Evolutionary conservation across 148 eudicot species (phyloP), one percentile per base, ranked within the genome.

Genomic region (Salicornia ramosissima): DNA sequence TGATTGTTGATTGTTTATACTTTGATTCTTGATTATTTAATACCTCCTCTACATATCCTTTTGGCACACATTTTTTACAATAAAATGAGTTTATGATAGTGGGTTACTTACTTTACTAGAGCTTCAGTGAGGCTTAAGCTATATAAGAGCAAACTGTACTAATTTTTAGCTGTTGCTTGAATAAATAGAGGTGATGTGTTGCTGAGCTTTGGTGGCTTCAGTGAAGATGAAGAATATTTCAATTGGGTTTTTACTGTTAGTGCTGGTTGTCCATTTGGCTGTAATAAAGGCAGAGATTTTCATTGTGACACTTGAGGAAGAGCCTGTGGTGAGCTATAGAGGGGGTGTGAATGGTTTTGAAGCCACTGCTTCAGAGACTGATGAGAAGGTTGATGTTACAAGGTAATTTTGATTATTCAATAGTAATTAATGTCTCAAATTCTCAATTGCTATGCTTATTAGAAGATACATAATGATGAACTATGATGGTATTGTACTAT

Each of bases 311-410:
- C 73, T 93, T 71, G 97, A 93, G 75, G 98, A 86, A 40, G 96
- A 90, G 77, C 96, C 98, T 43, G 88, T 88, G 36, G 75, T 93
- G 67, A 88, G 89, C 70, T 93, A 93, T 43, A 83, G 40, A 71
- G 98, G 98, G n/a, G 97, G 92, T 10, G 78, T 88, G 59, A 70
- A 79, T 61, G 96, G 92, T 64, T 88, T 88, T 28, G 92, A 88
- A 78, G 90, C 96, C 73, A 93, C 97, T 70, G 89, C 90, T 57
- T 83, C 84, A 4, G 96, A 93, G 46, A 83, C 95, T 75, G 97
- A 93, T 77, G 95, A 90, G 76, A 86, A 90, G 81, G 78, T 90
- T 78, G 98, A 93, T 74, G 80, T 84, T 64, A 83, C 86, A 80
- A 87, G 98, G 98, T 93, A 79, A 62, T 24, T 19, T 29, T 45